phyloP scores from a whole-genome alignment of 768 basidiomycete genomes.

The Amanita molliuscula region DNA sequence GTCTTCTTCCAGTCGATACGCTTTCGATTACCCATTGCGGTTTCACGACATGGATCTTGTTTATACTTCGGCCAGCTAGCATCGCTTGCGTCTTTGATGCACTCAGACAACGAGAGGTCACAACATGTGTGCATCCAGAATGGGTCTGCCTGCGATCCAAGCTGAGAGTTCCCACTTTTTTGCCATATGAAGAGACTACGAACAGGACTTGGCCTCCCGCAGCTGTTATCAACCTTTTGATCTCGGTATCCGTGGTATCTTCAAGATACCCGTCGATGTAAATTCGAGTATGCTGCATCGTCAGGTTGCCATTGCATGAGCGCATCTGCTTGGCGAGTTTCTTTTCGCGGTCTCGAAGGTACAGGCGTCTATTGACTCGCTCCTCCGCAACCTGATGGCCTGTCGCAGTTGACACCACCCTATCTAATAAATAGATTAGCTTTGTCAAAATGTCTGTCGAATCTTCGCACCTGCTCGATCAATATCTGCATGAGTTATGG shows the following conservation, averaged over 20 bases:
- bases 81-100: conserved; percentile 63
- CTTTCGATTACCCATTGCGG: conserved; percentile 74
- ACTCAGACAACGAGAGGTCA: conserved; percentile 64
- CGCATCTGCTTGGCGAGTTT: conserved; percentile 29
- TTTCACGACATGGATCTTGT: conserved; percentile 50
- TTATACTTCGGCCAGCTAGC: conserved; percentile 39
- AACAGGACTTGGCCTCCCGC: conserved; percentile 65
- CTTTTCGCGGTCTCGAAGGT: conserved; percentile 30
- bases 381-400: conserved; percentile 61
- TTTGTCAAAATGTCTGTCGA: background rate
- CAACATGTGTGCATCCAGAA: conserved; percentile 66
- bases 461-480: conserved; percentile 44
- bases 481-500: conserved; percentile 66
- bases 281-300: conserved; percentile 38
- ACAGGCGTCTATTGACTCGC: conserved; percentile 22
- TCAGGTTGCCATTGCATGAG: conserved; percentile 14
- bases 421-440: conserved; percentile 25
- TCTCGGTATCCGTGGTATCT: conserved; percentile 70
- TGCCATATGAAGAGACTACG: conserved; percentile 12
- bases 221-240: conserved; percentile 55
- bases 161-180: background rate
- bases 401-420: conserved; percentile 50
- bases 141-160: conserved; percentile 32
- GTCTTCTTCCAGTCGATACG: conserved; percentile 45
- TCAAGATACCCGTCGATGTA: conserved; percentile 66